Evolutionary conservation across 768 basidiomycete species (phyloP), one percentile per base, ranked within the genome.

Genomic region (Mycena filopes): DNA sequence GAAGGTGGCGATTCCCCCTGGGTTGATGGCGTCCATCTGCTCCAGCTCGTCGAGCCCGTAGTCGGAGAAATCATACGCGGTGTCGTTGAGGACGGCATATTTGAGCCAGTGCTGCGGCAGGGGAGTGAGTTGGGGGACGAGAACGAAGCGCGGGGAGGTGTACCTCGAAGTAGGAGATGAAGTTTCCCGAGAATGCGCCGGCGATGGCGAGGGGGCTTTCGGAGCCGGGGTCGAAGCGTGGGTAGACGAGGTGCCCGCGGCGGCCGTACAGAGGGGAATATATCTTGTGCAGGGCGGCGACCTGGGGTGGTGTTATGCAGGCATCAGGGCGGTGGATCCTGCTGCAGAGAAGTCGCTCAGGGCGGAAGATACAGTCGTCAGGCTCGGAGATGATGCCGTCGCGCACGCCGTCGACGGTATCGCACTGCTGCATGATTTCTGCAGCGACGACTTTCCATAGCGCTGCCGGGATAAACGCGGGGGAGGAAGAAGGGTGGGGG

Each of bases 241-340:
- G 66, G 26, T 69, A 72, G 11, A 71, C 23, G 12, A 70, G 51
- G 28, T 72, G 43, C 9, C 69, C 67, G 18, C 47, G 36, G 10
- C 36, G 36, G 11, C 58, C 71, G 46, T 69, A 68, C 10, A 73
- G 23, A 26, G 72, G 72, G 9, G 67, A 29, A 36, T 72, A 74
- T 25, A 75, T 60, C n/a, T 65, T 65, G 33, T 56, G 65, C 4
- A 75, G 46, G 9, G 71, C 70, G 15, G 66, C 68, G 15, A 74
- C 69, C 50, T 75, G 74, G 7, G 53, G 63, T 11, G 41, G 31
- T 5, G 65, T 71, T 15, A 75, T 56, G 53, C 74, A 75, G 6
- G 45, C 31, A 4, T 23, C 59, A 2, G 15, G 36, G 25, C 21
- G 20, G 4, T 28, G 15, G 15, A 29, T 15, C 4, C 55, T 41